phyloP scores from a whole-genome alignment of 371 early-diverging fungal genomes.

The Mortierella sp. region DNA sequence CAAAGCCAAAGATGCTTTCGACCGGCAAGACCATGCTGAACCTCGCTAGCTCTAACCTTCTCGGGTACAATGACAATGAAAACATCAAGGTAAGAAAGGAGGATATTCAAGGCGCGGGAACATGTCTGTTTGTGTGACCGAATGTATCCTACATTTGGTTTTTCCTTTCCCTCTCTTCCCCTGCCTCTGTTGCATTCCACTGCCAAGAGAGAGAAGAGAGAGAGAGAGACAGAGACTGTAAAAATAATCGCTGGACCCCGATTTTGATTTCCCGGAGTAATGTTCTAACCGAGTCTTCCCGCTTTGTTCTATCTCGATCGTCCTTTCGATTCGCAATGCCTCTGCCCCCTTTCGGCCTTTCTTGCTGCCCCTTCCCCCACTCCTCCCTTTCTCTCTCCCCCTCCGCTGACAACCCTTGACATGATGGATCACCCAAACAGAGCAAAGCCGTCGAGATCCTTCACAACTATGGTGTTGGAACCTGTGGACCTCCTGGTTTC shows the following conservation, averaged over 20 bases:
- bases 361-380: background rate
- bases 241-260: background rate
- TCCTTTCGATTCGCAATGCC: background rate
- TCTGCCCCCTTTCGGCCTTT: too few relatives aligned
- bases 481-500: constrained; percentile 99
- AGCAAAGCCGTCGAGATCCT: constrained; percentile 90
- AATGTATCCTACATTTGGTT: too few relatives aligned
- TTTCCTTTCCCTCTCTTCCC: too few relatives aligned
- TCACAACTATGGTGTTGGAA: constrained; percentile 98
- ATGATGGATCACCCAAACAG: constrained; percentile 35
- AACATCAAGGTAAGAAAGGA: constrained; percentile 70
- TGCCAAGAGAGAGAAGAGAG: background rate
- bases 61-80: constrained; percentile 83
- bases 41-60: constrained; percentile 88
- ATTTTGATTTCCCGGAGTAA: background rate
- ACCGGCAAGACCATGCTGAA: constrained; percentile 76
- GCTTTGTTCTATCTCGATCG: too few relatives aligned
- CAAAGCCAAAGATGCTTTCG: constrained; percentile 64
- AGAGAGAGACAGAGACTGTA: background rate
- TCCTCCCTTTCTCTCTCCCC: background rate
- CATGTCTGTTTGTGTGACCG: too few relatives aligned
- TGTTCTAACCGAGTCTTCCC: too few relatives aligned
- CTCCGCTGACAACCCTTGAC: background rate
- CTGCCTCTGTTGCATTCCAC: background rate
- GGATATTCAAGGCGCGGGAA: too few relatives aligned